Evolutionary conservation across 2,329 filamentous ascomycete species (phyloP), one percentile per base, ranked within the genome.

Genomic region (Leptosphaerulina australis): DNA sequence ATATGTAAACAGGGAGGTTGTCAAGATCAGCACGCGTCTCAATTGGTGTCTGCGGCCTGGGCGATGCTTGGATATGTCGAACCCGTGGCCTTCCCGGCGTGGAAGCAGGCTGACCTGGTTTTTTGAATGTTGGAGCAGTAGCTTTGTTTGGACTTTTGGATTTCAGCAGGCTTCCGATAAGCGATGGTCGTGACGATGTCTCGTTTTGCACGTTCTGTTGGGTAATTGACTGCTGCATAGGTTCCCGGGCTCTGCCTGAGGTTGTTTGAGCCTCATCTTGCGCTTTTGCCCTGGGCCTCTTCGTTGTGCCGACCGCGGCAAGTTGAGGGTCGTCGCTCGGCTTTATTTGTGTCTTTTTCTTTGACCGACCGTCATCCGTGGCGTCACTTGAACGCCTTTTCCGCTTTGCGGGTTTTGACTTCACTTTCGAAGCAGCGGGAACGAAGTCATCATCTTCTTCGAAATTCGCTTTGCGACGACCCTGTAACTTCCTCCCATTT

Each of bases 391-490:
- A 22, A 12, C 17, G 40, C 17, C 36, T 36, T 44, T 57, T 63
- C 7, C 60, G 46, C 46, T 57, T 60, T 10, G 40, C 11, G 2
- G 30, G 9, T 11, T 18, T 54, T 6, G 30, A 15, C 31, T 44
- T 56, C 7, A 11, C 40, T 39, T 44, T 59, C 17, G 39, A 14
- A 11, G 17, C 29, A 20, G 14, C 14, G 12, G 52, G 53, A 9
- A 53, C 22, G 10, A 52, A 56, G 11, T 55, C 52, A 8, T 60
- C 53, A 33, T 57, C 54, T 22, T 60, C 55, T n/a, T 56, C 46
- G 6, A 7, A 18, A 9, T 33, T 31, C 15, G 37, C 22, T 28
- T 39, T 53, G 14, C 46, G 41, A 25, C 49, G 50, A 3, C 15
- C 14, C 22, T 40, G 45, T 28, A 29, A 35, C 29, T 38, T 45